Evolutionary conservation across 163 green algal genomes (phyloP), one percentile per base, ranked within the genome.

Genomic region (Scenedesmus sp.): DNA sequence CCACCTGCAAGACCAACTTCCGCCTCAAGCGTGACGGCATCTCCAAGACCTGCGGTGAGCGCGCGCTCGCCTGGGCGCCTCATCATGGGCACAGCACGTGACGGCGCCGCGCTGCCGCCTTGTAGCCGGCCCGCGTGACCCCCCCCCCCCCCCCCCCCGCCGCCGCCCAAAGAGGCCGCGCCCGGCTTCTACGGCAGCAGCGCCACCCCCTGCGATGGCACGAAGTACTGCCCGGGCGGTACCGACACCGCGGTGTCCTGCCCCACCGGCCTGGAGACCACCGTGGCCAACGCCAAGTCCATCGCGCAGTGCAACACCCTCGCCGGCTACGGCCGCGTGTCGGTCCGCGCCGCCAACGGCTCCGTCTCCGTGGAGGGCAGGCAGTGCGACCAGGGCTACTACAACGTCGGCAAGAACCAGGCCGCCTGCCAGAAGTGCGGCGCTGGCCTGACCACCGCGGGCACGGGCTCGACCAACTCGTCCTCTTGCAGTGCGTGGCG

Each of bases 41-140:
- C 56, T 63, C 56, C 36, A 63, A 63, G 56, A 63, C 56, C 22
- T 63, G 56, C 56, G 56, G 56, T 63, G 56, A 63, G 56, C n/a
- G n/a, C n/a, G n/a, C n/a, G n/a, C n/a, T n/a, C n/a, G n/a, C n/a
- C n/a, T n/a, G n/a, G n/a, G n/a, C n/a, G n/a, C n/a, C n/a, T n/a
- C n/a, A n/a, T n/a, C n/a, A n/a, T n/a, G n/a, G n/a, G n/a, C n/a
- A n/a, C n/a, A n/a, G n/a, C n/a, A n/a, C n/a, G n/a, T n/a, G n/a
- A n/a, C n/a, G n/a, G n/a, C n/a, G n/a, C n/a, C n/a, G n/a, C n/a
- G n/a, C n/a, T n/a, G n/a, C n/a, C n/a, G n/a, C n/a, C n/a, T n/a
- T n/a, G n/a, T n/a, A n/a, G n/a, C n/a, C n/a, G n/a, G n/a, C n/a
- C n/a, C n/a, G n/a, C n/a, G n/a, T n/a, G n/a, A n/a, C n/a, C n/a